Evolutionary conservation across 2,329 filamentous ascomycete species (phyloP).

Genomic region (Huntiella decipiens): DNA sequence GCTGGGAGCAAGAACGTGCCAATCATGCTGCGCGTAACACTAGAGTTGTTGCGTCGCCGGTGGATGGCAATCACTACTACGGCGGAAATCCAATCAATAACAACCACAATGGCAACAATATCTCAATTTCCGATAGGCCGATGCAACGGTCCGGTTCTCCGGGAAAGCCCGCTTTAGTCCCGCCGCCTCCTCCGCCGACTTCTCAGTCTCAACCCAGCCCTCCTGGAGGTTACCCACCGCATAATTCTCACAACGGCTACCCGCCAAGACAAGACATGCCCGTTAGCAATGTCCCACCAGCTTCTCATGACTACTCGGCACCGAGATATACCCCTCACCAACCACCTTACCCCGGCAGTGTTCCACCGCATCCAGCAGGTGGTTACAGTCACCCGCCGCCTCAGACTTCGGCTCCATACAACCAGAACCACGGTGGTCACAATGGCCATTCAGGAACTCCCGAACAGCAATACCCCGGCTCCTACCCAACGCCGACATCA

Average conservation of each 20-base stretch:
- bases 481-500: constrained; percentile 4
- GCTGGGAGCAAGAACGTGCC: constrained; percentile 38
- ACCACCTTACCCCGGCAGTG: constrained; percentile 9
- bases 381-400: constrained; percentile 6
- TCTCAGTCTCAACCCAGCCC: neutral
- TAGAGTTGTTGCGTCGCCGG: constrained; percentile 6
- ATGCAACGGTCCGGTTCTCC: constrained; percentile 5
- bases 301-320: constrained; percentile 1
- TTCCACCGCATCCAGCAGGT: constrained; percentile 1
- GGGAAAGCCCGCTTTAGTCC: constrained; percentile 3
- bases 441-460: neutral
- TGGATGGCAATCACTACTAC: constrained; percentile 5
- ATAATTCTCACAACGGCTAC: neutral
- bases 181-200: constrained; percentile 4
- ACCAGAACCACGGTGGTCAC: neutral
- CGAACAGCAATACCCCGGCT: constrained; percentile 1
- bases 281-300: constrained; percentile 1
- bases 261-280: constrained; percentile 6
- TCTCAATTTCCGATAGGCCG: neutral
- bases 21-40: constrained; percentile 7
- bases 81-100: neutral
- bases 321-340: constrained; percentile 7
- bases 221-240: neutral
- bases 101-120: neutral
- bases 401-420: neutral